Conservation (phyloP, 352 stramenopile genomes). For the Achlya hypogyna region DNA sequence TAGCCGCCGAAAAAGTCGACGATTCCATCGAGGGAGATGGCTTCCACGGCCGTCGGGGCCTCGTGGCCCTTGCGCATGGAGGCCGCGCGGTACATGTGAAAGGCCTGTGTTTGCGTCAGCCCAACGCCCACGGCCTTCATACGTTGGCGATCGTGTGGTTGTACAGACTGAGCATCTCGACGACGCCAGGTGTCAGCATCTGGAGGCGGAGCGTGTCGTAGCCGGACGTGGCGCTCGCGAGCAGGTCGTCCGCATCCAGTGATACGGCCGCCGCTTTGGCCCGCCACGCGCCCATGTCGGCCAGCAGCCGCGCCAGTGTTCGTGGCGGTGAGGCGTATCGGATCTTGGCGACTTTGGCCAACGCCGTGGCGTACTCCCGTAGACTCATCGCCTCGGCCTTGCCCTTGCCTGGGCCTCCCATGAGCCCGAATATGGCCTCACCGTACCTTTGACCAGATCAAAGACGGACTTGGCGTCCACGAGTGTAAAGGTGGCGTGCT, state of each 20-base stretch:
- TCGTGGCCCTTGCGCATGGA: conserved; percentile 20
- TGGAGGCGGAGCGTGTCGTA: conserved; percentile 44
- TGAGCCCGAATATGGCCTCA: not conserved
- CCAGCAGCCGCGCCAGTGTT: conserved; percentile 29
- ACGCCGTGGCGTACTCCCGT: conserved; percentile 14
- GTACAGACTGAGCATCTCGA: conserved; percentile 43
- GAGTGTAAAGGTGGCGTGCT: conserved; percentile 49
- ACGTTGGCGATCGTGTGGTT: conserved; percentile 21
- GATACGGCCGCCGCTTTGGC: not conserved
- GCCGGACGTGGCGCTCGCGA: not conserved
- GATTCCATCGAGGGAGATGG: conserved; percentile 58
- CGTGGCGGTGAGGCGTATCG: conserved; percentile 8
- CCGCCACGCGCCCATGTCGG: conserved; percentile 23
- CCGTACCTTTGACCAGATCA: conserved; percentile 36
- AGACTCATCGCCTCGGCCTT: conserved; percentile 1
- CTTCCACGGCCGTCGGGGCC: conserved; percentile 16
- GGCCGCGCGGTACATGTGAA: conserved; percentile 44
- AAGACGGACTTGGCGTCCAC: conserved; percentile 61
- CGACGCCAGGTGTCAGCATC: conserved; percentile 32
- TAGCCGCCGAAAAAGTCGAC: conserved; percentile 72
- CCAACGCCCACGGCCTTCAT: not conserved
- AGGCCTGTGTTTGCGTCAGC: conserved; percentile 37
- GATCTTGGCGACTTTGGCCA: conserved; percentile 19
- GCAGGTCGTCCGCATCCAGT: not conserved
- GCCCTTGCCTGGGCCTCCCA: conserved; percentile 3